Base-by-base conservation (phyloP, 2,329 filamentous ascomycete species). In the Penicillium italicum region DNA sequence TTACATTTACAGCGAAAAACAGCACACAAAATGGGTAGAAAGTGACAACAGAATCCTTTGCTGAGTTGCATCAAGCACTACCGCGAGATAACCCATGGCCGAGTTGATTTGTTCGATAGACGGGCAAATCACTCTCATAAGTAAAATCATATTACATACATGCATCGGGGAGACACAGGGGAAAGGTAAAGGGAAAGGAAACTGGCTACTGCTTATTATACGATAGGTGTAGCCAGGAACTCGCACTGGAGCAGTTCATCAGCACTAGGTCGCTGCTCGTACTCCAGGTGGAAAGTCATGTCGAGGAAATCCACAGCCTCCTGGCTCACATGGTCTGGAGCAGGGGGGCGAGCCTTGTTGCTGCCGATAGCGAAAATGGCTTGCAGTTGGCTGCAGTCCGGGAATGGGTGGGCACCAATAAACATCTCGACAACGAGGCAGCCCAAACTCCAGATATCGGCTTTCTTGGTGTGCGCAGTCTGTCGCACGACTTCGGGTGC, bases 381-480 rank as follows among this genome's bases (percentile, higher is more conserved):
- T 73, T 99, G 94, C 60, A 99, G 80, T 75, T 99, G 95, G 57
- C 90, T 95, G 79, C 91, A 96, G 76, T 96, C 93, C 0, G 94
- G 94, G 81, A 97, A 97, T 1, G 94, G 94, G 72, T 97, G 94
- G 42, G 86, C 89, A 53, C 94, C 94, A 12, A 94, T 97, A 82
- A 97, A 96, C 94, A 99, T 99, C 79, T 99, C 94, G 24, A 99
- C 93, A 14, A 99, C 91, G 49, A 99, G 80, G 72, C 94, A 99
- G 33, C 94, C 94, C 24, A 99, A 83, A 43, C 91, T 96, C 94
- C 94, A 99, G 66, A 99, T 99, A 69, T 99, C 94, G 14, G 94
- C 94, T 78, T 97, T 97, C 76, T 93, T 91, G 5, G 93, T 97
- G 77, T 99, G 97, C 6, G 91, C 92, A 3, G 93, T 97, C 76